These are phyloP conservation scores for Suhomyces tanzawaensis DNA, from an alignment of 805 yeast species.

Conservation along the genomic window DNA sequence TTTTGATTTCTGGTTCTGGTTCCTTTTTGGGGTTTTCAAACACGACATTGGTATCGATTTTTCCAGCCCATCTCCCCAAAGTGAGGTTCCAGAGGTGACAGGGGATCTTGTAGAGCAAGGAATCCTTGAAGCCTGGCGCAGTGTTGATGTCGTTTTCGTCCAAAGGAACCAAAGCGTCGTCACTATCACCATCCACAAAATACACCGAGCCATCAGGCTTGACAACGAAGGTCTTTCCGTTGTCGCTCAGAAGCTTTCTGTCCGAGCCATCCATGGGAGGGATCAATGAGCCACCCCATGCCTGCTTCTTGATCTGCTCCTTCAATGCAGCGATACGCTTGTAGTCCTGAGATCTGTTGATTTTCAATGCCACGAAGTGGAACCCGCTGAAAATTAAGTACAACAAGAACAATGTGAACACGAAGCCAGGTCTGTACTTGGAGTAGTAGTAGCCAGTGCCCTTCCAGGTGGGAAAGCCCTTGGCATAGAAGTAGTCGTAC, in stretches of 20 bases:
- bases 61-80: slow-evolving; percentile 34
- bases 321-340: slow-evolving; percentile 54
- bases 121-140: slow-evolving; percentile 49
- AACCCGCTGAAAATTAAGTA: slow-evolving; percentile 50
- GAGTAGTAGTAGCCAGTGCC: slow-evolving; percentile 63
- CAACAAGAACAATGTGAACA: slow-evolving; percentile 50
- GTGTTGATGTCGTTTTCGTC: slow-evolving; percentile 47
- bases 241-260: slow-evolving; percentile 40
- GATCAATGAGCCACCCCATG: slow-evolving; percentile 52
- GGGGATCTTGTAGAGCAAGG: slow-evolving; percentile 44
- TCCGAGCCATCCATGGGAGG: slow-evolving; percentile 52
- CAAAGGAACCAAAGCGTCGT: slow-evolving; percentile 34
- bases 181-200: slow-evolving; percentile 40
- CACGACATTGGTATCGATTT: slow-evolving; percentile 16
- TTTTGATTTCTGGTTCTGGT: slow-evolving; percentile 11
- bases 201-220: slow-evolving; percentile 57
- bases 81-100: slow-evolving; percentile 43
- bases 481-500: slow-evolving; percentile 78
- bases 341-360: slow-evolving; percentile 55
- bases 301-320: slow-evolving; percentile 48
- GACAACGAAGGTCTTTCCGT: slow-evolving; percentile 53
- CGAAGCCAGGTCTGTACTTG: slow-evolving; percentile 66
- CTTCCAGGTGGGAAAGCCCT: slow-evolving; percentile 85
- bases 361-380: slow-evolving; percentile 56
- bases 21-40: slow-evolving; percentile 18